Conservation (phyloP, 495 filamentous ascomycete species). For the Patellaria atrata region DNA sequence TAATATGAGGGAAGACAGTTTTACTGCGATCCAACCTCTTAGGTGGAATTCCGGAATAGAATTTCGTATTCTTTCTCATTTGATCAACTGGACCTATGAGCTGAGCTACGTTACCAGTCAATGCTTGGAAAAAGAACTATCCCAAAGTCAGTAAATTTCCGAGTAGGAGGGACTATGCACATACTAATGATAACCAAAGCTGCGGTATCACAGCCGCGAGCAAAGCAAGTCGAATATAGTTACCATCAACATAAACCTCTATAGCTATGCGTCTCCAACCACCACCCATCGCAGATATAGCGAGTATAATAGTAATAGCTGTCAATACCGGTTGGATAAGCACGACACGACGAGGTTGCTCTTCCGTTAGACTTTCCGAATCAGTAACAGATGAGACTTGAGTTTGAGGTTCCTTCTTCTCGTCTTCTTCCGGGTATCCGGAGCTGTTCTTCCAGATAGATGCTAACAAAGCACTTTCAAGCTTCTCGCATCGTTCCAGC, state of each 20-base stretch:
- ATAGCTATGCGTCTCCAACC: slow-evolving; percentile 41
- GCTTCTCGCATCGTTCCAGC: slow-evolving; percentile 32
- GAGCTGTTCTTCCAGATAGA: slow-evolving; percentile 22
- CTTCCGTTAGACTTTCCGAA: slow-evolving; percentile 4
- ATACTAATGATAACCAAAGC: slow-evolving; percentile 42
- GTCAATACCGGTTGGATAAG: slow-evolving; percentile 39
- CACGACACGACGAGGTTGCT: slow-evolving; percentile 31
- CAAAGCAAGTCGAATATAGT: slow-evolving; percentile 35
- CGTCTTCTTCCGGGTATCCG: slow-evolving; percentile 10
- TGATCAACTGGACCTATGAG: slow-evolving; percentile 44
- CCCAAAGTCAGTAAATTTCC: slow-evolving; percentile 7
- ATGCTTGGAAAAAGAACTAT: slow-evolving; percentile 47
- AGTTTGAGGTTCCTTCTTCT: slow-evolving; percentile 27
- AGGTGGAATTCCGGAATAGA: slow-evolving; percentile 42
- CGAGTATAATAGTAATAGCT: slow-evolving; percentile 35
- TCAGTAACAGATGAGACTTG: slow-evolving; percentile 21
- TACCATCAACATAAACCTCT: slow-evolving; percentile 36
- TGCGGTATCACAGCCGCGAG: slow-evolving; percentile 34
- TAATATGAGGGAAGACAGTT: too few relatives aligned
- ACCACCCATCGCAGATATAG: slow-evolving; percentile 38
- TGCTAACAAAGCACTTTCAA: slow-evolving; percentile 38
- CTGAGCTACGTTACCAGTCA: slow-evolving; percentile 42
- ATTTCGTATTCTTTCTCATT: slow-evolving; percentile 42
- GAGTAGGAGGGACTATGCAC: slow-evolving; percentile 9
- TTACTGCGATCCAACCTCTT: slow-evolving; percentile 32